Base-by-base conservation (phyloP, 495 filamentous ascomycete genomes). In the Cercophora sp. region DNA sequence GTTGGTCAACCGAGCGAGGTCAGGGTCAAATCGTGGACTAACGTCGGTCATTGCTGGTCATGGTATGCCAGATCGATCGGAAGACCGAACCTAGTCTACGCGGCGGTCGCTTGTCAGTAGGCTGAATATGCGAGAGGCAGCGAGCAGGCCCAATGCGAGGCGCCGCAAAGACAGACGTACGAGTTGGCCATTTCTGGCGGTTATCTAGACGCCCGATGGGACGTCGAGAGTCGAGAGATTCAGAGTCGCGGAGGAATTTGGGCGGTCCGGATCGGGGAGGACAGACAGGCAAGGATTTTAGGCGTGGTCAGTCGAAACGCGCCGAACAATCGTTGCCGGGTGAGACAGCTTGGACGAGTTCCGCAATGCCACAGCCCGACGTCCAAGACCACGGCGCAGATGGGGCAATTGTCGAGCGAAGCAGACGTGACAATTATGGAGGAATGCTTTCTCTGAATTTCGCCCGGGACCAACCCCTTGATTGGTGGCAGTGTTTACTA, bases 41-140 rank as follows among this genome's bases (percentile, higher is more conserved):
- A 82, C 79, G 79, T 70, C 79, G 69, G 66, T 82, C 79, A 68
- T 80, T 66, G 56, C 77, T 80, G 64, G 90, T 96, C 89, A 96
- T 93, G 47, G 89, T 86, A 79, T 97, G 92, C 92, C 92, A 96
- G 72, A 96, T 89, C 8, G 52, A 57, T 27, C 53, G 52, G 40
- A 66, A 66, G 47, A 56, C 56, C 31, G 51, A 49, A 46, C 59
- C 59, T 48, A 65, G 13, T 9, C 62, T 65, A 45, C n/a, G n/a
- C n/a, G n/a, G n/a, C n/a, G n/a, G n/a, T n/a, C n/a, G n/a, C n/a
- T n/a, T n/a, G n/a, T n/a, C n/a, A n/a, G n/a, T n/a, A n/a, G n/a
- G n/a, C n/a, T n/a, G n/a, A n/a, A n/a, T n/a, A n/a, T n/a, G n/a
- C n/a, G 26, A 32, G 23, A 15, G 15, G 15, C 25, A 5, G 18